A percentile compares a stretch with the other conserved stretches of the same genome.
These are phyloP conservation scores for Tricholoma matsutake DNA, from an alignment of 768 basidiomycete species.

Conservation along the genomic window DNA sequence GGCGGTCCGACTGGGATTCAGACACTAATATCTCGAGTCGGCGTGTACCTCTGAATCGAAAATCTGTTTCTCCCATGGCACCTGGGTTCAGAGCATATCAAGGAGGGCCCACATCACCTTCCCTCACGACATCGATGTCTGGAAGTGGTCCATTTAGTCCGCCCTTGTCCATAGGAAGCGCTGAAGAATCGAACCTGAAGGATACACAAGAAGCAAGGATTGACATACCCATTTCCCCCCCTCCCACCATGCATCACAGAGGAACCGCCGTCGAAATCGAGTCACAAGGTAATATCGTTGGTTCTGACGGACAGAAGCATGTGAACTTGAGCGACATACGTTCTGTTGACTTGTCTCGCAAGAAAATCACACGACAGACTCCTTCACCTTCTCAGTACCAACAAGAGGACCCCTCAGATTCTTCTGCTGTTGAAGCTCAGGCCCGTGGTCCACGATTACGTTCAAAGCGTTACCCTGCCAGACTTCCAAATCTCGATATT, in stretches of 20 bases:
- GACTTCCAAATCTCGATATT: conserved; percentile 48
- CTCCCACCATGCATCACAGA: conserved; percentile 35
- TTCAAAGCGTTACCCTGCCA: conserved; percentile 46
- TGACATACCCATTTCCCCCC: conserved; percentile 36
- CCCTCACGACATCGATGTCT: conserved; percentile 41
- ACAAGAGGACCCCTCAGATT: conserved; percentile 48
- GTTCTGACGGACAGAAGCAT: conserved; percentile 26
- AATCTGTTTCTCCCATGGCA: conserved; percentile 72
- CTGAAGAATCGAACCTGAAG: conserved; percentile 5
- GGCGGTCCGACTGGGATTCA: conserved; percentile 53
- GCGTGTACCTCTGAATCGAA: conserved; percentile 60
- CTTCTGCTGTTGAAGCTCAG: conserved; percentile 36
- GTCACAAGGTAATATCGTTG: conserved; percentile 16
- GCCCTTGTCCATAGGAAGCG: conserved; percentile 9
- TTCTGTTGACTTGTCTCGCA: not conserved
- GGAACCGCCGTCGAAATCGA: conserved; percentile 33
- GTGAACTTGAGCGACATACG: conserved; percentile 23
- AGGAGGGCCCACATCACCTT: conserved; percentile 36
- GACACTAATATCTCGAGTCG: conserved; percentile 51
- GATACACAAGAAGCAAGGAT: conserved; percentile 29
- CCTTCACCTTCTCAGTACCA: conserved; percentile 25
- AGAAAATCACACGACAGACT: conserved; percentile 34
- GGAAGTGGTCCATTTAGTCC: conserved; percentile 35
- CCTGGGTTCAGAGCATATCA: conserved; percentile 41
- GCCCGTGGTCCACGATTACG: conserved; percentile 45